Conservation (phyloP, 1,284 basidiomycete genomes). For the Apiotrichum siamense region DNA sequence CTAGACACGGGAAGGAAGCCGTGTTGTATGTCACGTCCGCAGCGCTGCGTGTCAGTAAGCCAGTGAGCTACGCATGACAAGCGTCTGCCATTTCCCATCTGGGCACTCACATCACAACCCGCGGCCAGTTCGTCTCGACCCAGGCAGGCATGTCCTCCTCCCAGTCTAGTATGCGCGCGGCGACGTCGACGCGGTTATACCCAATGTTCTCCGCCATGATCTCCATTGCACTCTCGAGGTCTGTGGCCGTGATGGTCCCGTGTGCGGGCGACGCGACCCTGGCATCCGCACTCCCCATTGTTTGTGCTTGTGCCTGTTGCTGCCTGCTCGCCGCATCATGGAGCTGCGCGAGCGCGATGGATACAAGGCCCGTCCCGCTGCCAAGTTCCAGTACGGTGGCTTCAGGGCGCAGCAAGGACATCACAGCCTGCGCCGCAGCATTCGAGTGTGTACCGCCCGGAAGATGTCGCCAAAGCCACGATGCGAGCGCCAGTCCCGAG, state of each 20-base stretch:
- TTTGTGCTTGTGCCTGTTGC: not conserved
- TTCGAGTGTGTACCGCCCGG: not conserved
- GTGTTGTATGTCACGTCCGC: constrained; percentile 88
- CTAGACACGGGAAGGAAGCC: constrained; percentile 59
- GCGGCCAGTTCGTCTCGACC: constrained; percentile 29
- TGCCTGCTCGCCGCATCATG: constrained; percentile 13
- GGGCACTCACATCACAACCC: constrained; percentile 38
- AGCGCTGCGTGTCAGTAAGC: constrained; percentile 54
- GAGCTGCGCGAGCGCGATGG: constrained; percentile 59
- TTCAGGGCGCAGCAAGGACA: constrained; percentile 1
- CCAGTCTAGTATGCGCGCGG: constrained; percentile 64
- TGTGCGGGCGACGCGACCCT: not conserved
- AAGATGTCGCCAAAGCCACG: constrained; percentile 56
- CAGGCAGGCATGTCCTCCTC: constrained; percentile 56
- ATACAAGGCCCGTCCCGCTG: constrained; percentile 73
- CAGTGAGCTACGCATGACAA: no score
- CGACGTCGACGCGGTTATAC: constrained; percentile 47
- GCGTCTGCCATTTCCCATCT: not conserved
- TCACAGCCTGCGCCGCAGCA: constrained; percentile 3
- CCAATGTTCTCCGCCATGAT: constrained; percentile 65
- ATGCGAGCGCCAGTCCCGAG: constrained; percentile 70
- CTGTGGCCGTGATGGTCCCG: not conserved
- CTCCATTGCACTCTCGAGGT: constrained; percentile 67
- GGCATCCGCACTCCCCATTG: no score
- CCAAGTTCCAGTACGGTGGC: constrained; percentile 50